phyloP scores from a whole-genome alignment of 2,329 filamentous ascomycete species.

The Penicillium sp. region DNA sequence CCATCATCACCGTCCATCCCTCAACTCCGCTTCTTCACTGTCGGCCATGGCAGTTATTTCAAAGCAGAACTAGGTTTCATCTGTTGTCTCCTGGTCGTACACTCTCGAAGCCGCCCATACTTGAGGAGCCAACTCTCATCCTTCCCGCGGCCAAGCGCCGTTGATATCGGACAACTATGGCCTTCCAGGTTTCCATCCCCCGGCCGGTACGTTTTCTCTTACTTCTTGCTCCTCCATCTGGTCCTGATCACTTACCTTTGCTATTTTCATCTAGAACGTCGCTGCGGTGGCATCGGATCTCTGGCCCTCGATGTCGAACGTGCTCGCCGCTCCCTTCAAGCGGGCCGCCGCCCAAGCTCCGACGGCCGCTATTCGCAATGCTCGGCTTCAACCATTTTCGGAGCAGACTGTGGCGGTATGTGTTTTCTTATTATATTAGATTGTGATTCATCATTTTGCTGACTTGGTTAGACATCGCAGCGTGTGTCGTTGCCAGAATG shows the following conservation, averaged over 20 bases:
- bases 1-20: constrained; percentile 22
- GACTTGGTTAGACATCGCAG: constrained; percentile 13
- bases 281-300: constrained; percentile 46
- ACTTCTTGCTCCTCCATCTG: not conserved
- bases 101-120: not conserved
- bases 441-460: not conserved
- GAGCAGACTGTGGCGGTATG: constrained; percentile 28
- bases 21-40: constrained; percentile 13
- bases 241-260: constrained; percentile 15
- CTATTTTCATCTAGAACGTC: constrained; percentile 44
- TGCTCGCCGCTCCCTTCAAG: constrained; percentile 42
- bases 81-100: constrained; percentile 3
- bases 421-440: not conserved
- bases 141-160: constrained; percentile 42
- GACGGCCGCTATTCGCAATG: constrained; percentile 14
- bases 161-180: constrained; percentile 48
- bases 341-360: constrained; percentile 29
- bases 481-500: constrained; percentile 29
- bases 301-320: constrained; percentile 47
- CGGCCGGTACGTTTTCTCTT: constrained; percentile 45
- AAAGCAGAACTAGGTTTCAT: constrained; percentile 11
- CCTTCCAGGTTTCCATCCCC: constrained; percentile 53
- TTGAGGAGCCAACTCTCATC: constrained; percentile 21
- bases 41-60: constrained; percentile 30
- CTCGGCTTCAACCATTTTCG: constrained; percentile 15